Evolutionary conservation across 345 rosid species (phyloP).

Genomic region (Gossypium longicalyx): DNA sequence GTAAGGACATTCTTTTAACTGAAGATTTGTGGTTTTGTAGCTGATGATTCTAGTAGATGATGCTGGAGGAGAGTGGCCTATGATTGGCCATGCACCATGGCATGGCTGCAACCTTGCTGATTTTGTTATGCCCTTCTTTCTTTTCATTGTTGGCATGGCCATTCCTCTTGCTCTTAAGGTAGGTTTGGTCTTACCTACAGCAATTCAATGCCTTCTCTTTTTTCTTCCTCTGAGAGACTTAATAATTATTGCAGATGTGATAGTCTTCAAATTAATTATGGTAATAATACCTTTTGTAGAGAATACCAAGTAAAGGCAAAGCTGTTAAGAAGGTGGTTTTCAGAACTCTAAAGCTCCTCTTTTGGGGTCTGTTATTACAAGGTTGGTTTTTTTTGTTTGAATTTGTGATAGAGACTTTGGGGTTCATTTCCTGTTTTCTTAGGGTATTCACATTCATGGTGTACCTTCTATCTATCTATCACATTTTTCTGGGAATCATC

Average conservation of each 20-base stretch:
- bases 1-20: neutral
- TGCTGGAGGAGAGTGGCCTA: slow-evolving; percentile 90
- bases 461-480: neutral
- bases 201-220: no score
- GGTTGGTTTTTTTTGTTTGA: slow-evolving; percentile 36
- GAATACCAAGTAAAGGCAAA: slow-evolving; percentile 30
- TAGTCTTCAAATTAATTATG: neutral
- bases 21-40: slow-evolving; percentile 24
- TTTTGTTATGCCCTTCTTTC: slow-evolving; percentile 92
- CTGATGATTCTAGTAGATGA: slow-evolving; percentile 88
- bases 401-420: neutral
- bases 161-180: slow-evolving; percentile 86
- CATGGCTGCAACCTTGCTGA: slow-evolving; percentile 88
- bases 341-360: slow-evolving; percentile 74
- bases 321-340: slow-evolving; percentile 56
- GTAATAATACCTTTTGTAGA: slow-evolving; percentile 34
- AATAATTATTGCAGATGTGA: neutral
- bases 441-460: neutral
- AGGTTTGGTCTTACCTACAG: no score
- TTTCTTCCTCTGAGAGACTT: neutral
- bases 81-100: slow-evolving; percentile 86
- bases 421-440: neutral
- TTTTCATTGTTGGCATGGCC: slow-evolving; percentile 89
- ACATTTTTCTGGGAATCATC: no score
- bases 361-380: slow-evolving; percentile 89